A percentile compares a stretch with the other conserved stretches of the same genome.
Conservation (phyloP, 2,329 filamentous ascomycete genomes). For the Penicillium sp. region DNA sequence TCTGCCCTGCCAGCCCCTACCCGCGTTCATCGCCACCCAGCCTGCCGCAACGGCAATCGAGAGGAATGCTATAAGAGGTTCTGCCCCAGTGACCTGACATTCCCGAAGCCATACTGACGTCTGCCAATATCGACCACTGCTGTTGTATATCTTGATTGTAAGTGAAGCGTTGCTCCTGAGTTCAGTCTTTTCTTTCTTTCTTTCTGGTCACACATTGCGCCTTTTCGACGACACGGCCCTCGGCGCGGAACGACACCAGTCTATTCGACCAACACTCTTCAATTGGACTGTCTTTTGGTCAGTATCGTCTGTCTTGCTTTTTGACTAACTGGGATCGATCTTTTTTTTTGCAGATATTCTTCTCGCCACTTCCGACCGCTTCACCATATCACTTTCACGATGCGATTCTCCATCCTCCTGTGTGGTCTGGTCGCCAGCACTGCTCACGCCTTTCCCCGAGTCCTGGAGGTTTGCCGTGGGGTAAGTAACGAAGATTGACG, state of each 20-base stretch:
- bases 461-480: constrained; percentile 6
- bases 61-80: constrained; percentile 13
- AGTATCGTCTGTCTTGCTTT: neutral
- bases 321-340: neutral
- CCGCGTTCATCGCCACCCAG: neutral
- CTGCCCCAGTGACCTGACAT: constrained; percentile 10
- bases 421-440: constrained; percentile 12
- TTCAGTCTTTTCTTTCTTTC: neutral
- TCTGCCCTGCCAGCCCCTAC: neutral
- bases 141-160: neutral
- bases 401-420: constrained; percentile 14
- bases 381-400: neutral
- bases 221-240: neutral
- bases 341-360: neutral
- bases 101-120: neutral
- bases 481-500: neutral
- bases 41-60: neutral
- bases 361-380: neutral
- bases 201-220: neutral
- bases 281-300: neutral
- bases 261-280: neutral
- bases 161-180: neutral
- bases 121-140: neutral
- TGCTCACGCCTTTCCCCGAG: constrained; percentile 8
- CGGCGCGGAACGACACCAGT: neutral